phyloP scores from a whole-genome alignment of 1,139 yeast genomes.

The Hansenula lynferdii region DNA sequence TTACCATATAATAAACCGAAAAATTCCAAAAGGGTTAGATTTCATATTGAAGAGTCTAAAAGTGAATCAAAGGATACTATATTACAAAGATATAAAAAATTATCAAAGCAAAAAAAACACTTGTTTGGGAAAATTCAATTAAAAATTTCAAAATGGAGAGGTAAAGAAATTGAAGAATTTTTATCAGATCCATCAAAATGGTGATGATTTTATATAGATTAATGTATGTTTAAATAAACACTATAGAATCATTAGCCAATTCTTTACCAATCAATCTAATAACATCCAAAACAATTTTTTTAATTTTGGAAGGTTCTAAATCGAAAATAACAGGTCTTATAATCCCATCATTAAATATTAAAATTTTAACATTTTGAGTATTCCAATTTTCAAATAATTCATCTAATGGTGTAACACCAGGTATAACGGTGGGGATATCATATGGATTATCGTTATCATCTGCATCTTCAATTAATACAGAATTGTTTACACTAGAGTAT shows the following conservation, averaged over 20 bases:
- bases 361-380: conserved; percentile 18
- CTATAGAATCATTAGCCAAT: background rate
- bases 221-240: background rate
- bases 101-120: too few species aligned
- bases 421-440: conserved; percentile 41
- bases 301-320: conserved; percentile 18
- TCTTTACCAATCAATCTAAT: conserved; percentile 40
- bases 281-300: conserved; percentile 32
- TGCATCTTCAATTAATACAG: conserved; percentile 5
- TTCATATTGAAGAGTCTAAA: too few species aligned
- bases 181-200: too few species aligned
- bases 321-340: conserved; percentile 18
- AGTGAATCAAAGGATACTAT: too few species aligned
- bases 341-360: conserved; percentile 19
- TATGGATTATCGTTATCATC: conserved; percentile 7
- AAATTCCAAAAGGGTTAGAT: too few species aligned
- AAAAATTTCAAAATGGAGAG: too few species aligned
- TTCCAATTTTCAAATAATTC: conserved; percentile 28
- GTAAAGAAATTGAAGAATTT: too few species aligned
- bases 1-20: too few species aligned
- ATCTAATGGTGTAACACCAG: conserved; percentile 49
- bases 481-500: background rate
- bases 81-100: too few species aligned
- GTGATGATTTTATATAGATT: too few species aligned
- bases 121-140: too few species aligned